phyloP scores from a whole-genome alignment of 2,329 filamentous ascomycete species.

The Exserohilum turcica region DNA sequence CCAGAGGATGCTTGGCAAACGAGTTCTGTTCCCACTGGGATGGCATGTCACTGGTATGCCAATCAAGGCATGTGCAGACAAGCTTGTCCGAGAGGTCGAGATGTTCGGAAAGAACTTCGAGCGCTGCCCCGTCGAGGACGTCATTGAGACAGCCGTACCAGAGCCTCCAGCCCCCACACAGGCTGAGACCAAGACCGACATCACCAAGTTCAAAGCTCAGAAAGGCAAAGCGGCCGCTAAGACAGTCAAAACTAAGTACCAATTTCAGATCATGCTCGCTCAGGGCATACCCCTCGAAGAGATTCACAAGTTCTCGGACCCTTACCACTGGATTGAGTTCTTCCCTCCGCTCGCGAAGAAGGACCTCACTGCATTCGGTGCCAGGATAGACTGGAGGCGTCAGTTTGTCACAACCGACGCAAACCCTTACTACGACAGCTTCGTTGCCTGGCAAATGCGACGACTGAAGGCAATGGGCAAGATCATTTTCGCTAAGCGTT shows the following conservation, averaged over 20 bases:
- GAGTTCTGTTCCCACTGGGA: slow-evolving; percentile 84
- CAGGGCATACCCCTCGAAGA: slow-evolving; percentile 86
- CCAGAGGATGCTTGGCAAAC: slow-evolving; percentile 87
- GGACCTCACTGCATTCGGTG: slow-evolving; percentile 83
- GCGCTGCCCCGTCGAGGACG: slow-evolving; percentile 59
- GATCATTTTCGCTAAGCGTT: slow-evolving; percentile 90
- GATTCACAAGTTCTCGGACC: slow-evolving; percentile 90
- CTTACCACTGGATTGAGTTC: slow-evolving; percentile 88
- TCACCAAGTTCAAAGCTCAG: slow-evolving; percentile 81
- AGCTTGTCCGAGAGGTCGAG: slow-evolving; percentile 86
- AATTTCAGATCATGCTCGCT: slow-evolving; percentile 92
- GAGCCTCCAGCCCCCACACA: slow-evolving; percentile 64
- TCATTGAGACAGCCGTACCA: slow-evolving; percentile 54
- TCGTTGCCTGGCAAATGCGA: slow-evolving; percentile 97
- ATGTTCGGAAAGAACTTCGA: slow-evolving; percentile 88
- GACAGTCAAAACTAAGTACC: slow-evolving; percentile 91
- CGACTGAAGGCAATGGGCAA: slow-evolving; percentile 86
- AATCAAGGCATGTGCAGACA: slow-evolving; percentile 96
- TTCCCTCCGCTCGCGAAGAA: slow-evolving; percentile 83
- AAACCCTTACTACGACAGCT: slow-evolving; percentile 95
- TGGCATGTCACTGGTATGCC: slow-evolving; percentile 95
- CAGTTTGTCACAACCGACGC: slow-evolving; percentile 94
- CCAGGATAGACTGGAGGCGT: slow-evolving; percentile 89
- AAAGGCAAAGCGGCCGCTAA: slow-evolving; percentile 87
- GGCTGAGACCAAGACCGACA: slow-evolving; percentile 72